Evolutionary conservation across 768 basidiomycete genomes (phyloP).

Genomic region (Grammothele lineata): DNA sequence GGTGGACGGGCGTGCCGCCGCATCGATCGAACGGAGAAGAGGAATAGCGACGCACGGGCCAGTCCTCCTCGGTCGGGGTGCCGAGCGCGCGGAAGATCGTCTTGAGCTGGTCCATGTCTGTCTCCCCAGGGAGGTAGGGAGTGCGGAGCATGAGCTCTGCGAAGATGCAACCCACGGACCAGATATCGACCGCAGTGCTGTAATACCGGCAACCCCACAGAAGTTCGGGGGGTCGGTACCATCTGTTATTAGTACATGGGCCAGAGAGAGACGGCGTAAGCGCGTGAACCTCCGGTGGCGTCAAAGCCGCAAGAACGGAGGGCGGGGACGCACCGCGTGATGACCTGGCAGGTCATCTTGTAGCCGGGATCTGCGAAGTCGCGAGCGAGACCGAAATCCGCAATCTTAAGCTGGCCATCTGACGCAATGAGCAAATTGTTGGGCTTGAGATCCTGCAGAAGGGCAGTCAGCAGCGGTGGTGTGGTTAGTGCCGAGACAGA

Average conservation of each 20-base stretch:
- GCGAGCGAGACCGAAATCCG: slow-evolving; percentile 97
- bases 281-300: too few relatives aligned
- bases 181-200: slow-evolving; percentile 88
- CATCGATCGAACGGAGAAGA: too few relatives aligned
- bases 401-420: slow-evolving; percentile 90
- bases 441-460: slow-evolving; percentile 98
- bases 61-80: slow-evolving; percentile 94
- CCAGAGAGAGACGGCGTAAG: too few relatives aligned
- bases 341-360: slow-evolving; percentile 98
- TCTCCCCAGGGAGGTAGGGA: slow-evolving; percentile 93
- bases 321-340: slow-evolving; percentile 71
- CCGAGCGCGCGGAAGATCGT: slow-evolving; percentile 93
- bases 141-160: slow-evolving; percentile 95
- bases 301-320: slow-evolving; percentile 1
- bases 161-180: slow-evolving; percentile 98
- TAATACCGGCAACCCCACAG: slow-evolving; percentile 90
- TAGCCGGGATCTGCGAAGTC: slow-evolving; percentile 94
- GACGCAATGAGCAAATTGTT: slow-evolving; percentile 95
- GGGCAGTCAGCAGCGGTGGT: too few relatives aligned
- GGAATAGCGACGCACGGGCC: slow-evolving; percentile 65
- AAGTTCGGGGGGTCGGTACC: slow-evolving; percentile 97
- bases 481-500: too few relatives aligned
- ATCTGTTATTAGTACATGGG: slow-evolving; percentile 49
- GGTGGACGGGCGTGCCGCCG: not conserved
- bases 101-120: slow-evolving; percentile 95